Base-by-base conservation (phyloP, 345 rosid genomes). In the Salix udensis region DNA sequence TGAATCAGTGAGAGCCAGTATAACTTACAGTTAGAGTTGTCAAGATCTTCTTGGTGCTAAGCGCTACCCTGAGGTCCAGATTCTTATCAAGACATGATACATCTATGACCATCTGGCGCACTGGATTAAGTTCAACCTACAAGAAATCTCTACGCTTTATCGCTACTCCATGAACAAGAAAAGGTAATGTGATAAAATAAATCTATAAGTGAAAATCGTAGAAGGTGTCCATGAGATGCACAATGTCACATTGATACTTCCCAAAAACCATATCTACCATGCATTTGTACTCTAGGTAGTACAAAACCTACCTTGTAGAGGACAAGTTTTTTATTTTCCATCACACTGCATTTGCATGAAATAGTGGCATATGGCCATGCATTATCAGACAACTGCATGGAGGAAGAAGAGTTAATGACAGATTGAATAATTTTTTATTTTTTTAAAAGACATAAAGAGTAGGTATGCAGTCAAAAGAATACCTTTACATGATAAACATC, bases 401-500 rank as follows among this genome's bases (percentile, higher is more conserved):
- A 46, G 28, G 72, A 48, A 74, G 4, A 66, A 66, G 72, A 78
- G 53, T 70, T 60, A 79, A 67, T 55, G 53, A 30, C 30, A 28
- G 2, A 28, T 28, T 28, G 30, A 28, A 28, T 28, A 2, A 14
- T 28, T 28, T 28, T 28, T 28, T 28, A 0, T 24, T 28, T 28
- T 28, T 28, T 28, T 2, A 30, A 30, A 30, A 66, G 44, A 37
- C 31, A 53, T 8, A 31, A 36, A 48, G 34, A 62, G 71, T 61
- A 6, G 11, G 34, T 4, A 67, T 68, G 18, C 8, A 71, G 67
- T 26, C 67, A 30, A 65, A 34, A 18, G 34, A 53, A 61, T 82
- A 93, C 94, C 94, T 80, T 86, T 14, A 90, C 86, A 77, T 55
- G 78, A 83, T 87, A 91, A 70, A 71, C 61, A 50, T 90, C 92